phyloP scores from a whole-genome alignment of 2,329 filamentous ascomycete genomes.

The Xenosphaeropsis pyriputrescens region DNA sequence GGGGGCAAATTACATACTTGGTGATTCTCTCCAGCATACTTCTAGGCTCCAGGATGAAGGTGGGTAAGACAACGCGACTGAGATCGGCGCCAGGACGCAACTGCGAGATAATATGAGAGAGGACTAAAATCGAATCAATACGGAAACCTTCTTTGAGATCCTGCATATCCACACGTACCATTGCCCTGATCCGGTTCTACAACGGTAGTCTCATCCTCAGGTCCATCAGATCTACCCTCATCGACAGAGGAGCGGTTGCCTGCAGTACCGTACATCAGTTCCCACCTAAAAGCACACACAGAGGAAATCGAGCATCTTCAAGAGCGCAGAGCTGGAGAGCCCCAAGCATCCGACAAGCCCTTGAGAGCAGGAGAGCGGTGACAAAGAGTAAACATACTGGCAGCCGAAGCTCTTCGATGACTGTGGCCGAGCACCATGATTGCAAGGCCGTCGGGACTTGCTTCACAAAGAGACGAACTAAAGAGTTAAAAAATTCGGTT shows the following conservation, averaged over 20 bases:
- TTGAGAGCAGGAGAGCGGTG: too few species aligned
- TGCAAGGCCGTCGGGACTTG: not conserved
- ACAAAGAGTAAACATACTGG: conserved; percentile 20
- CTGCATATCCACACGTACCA: conserved; percentile 39
- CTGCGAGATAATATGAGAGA: conserved; percentile 95
- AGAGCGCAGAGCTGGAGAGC: too few species aligned
- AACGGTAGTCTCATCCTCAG: conserved; percentile 62
- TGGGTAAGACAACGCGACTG: conserved; percentile 85
- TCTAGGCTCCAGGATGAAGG: conserved; percentile 92
- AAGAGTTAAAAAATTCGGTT: too few species aligned
- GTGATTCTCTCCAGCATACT: conserved; percentile 98
- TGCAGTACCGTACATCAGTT: conserved; percentile 7
- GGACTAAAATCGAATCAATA: conserved; percentile 39
- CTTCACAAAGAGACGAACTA: too few species aligned
- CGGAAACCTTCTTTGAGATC: not conserved
- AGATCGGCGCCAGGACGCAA: conserved; percentile 89
- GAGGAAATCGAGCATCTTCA: too few species aligned
- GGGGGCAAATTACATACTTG: conserved; percentile 47
- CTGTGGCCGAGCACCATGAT: conserved; percentile 23
- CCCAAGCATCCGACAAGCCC: too few species aligned
- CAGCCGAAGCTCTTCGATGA: conserved; percentile 28
- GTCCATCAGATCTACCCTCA: conserved; percentile 19
- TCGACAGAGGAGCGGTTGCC: conserved; percentile 24
- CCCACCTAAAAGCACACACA: too few species aligned
- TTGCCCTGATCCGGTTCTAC: conserved; percentile 91